Evolutionary conservation across 176 grass and related monocot species (phyloP).

Genomic region (Dactylis glomerata): DNA sequence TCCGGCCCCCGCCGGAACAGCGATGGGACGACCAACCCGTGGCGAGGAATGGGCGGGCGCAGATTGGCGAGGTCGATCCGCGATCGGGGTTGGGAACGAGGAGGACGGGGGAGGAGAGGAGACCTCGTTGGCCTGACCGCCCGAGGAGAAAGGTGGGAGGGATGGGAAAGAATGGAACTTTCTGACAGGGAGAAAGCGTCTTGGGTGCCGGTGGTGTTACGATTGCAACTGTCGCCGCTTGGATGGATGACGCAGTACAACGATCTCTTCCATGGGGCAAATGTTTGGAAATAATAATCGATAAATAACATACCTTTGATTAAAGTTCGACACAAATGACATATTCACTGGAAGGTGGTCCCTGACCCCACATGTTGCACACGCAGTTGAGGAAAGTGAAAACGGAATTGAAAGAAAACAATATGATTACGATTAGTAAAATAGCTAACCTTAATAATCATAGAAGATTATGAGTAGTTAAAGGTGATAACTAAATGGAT

Average conservation of each 20-base stretch:
- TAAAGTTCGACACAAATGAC: too few relatives aligned
- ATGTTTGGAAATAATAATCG: neutral
- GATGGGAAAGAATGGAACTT: neutral
- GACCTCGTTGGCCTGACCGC: neutral
- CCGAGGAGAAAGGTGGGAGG: neutral
- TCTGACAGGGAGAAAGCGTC: neutral
- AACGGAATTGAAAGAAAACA: too few relatives aligned
- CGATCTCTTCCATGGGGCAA: neutral
- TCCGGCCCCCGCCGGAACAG: neutral
- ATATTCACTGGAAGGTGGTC: too few relatives aligned
- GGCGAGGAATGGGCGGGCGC: neutral
- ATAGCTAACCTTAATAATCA: too few relatives aligned
- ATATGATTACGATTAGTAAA: too few relatives aligned
- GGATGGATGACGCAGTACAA: neutral
- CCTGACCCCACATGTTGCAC: too few relatives aligned
- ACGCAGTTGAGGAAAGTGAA: too few relatives aligned
- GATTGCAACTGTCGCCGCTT: neutral
- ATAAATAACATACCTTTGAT: too few relatives aligned
- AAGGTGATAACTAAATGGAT: too few relatives aligned
- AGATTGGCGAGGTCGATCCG: neutral
- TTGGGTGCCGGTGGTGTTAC: neutral
- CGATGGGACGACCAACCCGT: neutral
- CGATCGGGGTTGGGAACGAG: slow-evolving; percentile 11
- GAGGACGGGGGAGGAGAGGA: neutral
- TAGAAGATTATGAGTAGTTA: too few relatives aligned